A percentile compares a stretch with the other conserved stretches of the same genome.
phyloP scores from a whole-genome alignment of 2,329 filamentous ascomycete genomes.

The Trichoderma oligosporum region DNA sequence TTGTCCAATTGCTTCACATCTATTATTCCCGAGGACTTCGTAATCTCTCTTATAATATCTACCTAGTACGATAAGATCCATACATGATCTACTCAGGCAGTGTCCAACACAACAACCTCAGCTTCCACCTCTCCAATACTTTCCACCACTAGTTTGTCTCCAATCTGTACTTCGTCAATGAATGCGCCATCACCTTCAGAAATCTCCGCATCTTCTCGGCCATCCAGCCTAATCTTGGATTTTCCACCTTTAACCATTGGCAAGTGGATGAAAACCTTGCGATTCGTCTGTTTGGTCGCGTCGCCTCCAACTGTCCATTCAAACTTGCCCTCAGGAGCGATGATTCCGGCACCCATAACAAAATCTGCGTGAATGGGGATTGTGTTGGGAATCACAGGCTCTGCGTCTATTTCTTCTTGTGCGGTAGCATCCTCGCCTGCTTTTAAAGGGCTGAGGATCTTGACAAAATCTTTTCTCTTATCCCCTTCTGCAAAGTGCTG shows the following conservation, averaged over 20 bases:
- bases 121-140: conserved; percentile 65
- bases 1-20: background rate
- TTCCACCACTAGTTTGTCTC: conserved; percentile 62
- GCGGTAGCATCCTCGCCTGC: conserved; percentile 59
- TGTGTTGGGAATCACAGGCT: conserved; percentile 58
- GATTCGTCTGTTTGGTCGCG: conserved; percentile 48
- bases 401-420: conserved; percentile 60
- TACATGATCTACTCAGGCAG: conserved; percentile 28
- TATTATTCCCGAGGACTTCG: too few species aligned
- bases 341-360: conserved; percentile 74
- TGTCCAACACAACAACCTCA: conserved; percentile 66
- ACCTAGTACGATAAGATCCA: background rate
- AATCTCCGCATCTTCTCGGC: conserved; percentile 60
- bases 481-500: conserved; percentile 66
- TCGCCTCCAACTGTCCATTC: conserved; percentile 67
- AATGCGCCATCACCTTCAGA: conserved; percentile 80
- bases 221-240: conserved; percentile 65
- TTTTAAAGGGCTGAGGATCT: conserved; percentile 72
- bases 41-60: too few species aligned
- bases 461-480: conserved; percentile 67
- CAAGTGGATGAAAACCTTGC: conserved; percentile 77
- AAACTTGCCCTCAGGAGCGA: conserved; percentile 62
- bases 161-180: conserved; percentile 60
- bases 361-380: conserved; percentile 85
- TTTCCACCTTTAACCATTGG: conserved; percentile 75